Evolutionary conservation across 257 asterid species (phyloP).

Genomic region (Plantago ovata): DNA sequence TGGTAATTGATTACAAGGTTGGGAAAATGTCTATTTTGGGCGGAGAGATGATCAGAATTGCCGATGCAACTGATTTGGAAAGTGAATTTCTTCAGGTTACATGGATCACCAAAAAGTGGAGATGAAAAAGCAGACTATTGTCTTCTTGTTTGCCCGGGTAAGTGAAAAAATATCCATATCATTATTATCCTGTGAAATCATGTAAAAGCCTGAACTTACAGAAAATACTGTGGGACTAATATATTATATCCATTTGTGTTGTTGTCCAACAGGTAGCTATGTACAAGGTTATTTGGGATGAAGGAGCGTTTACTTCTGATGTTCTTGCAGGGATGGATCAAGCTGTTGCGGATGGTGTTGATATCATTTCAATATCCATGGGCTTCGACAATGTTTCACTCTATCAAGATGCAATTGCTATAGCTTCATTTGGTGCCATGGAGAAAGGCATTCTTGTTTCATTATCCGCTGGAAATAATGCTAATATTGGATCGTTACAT

Average conservation of each 20-base stretch:
- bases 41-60: too few species aligned
- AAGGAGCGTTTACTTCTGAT: conserved; percentile 36
- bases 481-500: conserved; percentile 19
- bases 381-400: conserved; percentile 24
- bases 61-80: too few species aligned
- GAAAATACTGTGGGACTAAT: too few species aligned
- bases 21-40: too few species aligned
- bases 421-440: conserved; percentile 47
- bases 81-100: too few species aligned
- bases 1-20: too few species aligned
- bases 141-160: conserved; percentile 10
- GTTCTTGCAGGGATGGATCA: conserved; percentile 53
- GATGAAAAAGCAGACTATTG: conserved; percentile 2
- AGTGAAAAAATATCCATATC: too few species aligned
- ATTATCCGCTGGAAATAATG: conserved; percentile 31
- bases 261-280: conserved; percentile 22
- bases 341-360: conserved; percentile 36
- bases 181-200: too few species aligned
- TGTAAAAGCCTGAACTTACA: too few species aligned
- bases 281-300: conserved; percentile 28
- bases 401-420: conserved; percentile 33
- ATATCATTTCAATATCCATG: conserved; percentile 31
- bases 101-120: conserved; percentile 20
- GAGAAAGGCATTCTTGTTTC: conserved; percentile 41
- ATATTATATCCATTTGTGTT: too few species aligned